A percentile compares a stretch with the other conserved stretches of the same genome.
Conservation (phyloP, 2,329 filamentous ascomycete species). For the Aureobasidium sp. region DNA sequence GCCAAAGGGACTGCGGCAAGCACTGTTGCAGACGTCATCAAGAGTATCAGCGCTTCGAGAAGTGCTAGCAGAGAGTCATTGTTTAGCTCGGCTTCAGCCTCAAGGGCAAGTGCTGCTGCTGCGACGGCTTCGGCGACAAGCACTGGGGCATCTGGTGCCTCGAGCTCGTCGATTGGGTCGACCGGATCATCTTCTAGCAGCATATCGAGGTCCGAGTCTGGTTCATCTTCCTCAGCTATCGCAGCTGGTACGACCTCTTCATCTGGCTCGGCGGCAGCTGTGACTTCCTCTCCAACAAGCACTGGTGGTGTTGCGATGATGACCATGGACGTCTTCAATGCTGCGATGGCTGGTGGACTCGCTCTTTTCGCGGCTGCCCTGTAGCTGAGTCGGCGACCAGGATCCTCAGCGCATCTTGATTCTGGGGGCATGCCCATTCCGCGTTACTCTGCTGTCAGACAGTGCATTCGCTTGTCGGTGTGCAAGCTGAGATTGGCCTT, state of each 20-base stretch:
- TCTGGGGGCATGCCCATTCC: no score
- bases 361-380: not conserved
- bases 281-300: not conserved
- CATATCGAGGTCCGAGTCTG: not conserved
- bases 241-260: not conserved
- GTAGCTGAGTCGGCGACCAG: not conserved
- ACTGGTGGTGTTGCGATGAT: conserved; percentile 3
- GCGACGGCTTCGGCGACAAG: not conserved
- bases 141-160: not conserved
- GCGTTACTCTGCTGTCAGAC: not conserved
- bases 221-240: not conserved
- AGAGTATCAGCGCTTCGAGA: not conserved
- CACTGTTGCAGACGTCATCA: not conserved
- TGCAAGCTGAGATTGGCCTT: not conserved
- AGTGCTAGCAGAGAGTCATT: not conserved
- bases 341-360: not conserved
- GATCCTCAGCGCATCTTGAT: no score
- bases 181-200: not conserved
- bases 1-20: not conserved
- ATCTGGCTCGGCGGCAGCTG: not conserved
- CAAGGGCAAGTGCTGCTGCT: not conserved
- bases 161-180: not conserved
- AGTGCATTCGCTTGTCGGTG: not conserved
- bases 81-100: not conserved
- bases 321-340: not conserved